Percentiles rank a stretch among this genome's conserved stretches.
phyloP scores from a whole-genome alignment of 805 yeast species.

The Candida coleopterorum region DNA sequence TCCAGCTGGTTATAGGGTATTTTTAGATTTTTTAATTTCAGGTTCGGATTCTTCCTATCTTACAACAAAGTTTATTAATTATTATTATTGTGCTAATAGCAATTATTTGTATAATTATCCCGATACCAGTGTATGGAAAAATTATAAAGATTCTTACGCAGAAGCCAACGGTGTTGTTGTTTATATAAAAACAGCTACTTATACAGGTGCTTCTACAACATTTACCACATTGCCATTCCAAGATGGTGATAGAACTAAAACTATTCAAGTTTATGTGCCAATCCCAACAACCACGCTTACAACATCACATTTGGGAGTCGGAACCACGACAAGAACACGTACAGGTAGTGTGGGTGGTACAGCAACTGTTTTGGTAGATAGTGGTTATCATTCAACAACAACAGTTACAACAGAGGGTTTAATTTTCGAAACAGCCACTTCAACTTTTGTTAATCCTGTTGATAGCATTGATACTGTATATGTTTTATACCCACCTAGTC shows the following conservation, averaged over 20 bases:
- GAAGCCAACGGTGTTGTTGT: constrained; percentile 13
- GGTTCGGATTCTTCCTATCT: neutral
- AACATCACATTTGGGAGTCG: constrained; percentile 10
- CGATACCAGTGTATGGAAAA: constrained; percentile 11
- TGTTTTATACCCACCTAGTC: no score
- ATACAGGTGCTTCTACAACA: constrained; percentile 15
- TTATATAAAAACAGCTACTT: constrained; percentile 15
- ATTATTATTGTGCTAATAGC: constrained; percentile 9
- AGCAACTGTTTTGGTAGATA: constrained; percentile 13
- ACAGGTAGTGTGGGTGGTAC: constrained; percentile 15
- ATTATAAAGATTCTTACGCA: constrained; percentile 5
- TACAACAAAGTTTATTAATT: constrained; percentile 1
- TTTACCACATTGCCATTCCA: constrained; percentile 17
- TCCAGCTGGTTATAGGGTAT: constrained; percentile 23
- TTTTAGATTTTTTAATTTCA: constrained; percentile 9
- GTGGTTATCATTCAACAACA: constrained; percentile 8
- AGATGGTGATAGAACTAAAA: constrained; percentile 15
- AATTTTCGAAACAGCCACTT: neutral
- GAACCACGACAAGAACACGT: constrained; percentile 11
- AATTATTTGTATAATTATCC: constrained; percentile 11
- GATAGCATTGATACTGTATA: no score
- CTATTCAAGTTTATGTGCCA: constrained; percentile 21
- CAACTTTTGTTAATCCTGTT: no score
- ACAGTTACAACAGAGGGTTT: neutral
- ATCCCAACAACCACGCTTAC: constrained; percentile 14